Conservation (phyloP, 345 rosid genomes). For the Populus ilicifolia region DNA sequence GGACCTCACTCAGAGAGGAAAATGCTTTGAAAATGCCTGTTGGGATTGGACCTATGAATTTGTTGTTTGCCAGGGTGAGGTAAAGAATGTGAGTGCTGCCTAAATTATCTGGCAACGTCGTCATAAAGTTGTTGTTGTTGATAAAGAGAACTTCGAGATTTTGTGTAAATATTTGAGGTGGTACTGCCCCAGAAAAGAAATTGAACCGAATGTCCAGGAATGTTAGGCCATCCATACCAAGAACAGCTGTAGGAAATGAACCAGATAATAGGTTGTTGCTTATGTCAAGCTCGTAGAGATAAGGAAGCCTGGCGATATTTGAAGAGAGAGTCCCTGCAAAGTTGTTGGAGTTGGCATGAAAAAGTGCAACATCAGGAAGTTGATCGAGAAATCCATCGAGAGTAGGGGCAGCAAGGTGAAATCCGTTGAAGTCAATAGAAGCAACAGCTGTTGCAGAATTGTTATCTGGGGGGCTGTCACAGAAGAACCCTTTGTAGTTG, state of each 20-base stretch:
- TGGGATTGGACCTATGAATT: slow-evolving; percentile 67
- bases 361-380: slow-evolving; percentile 69
- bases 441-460: slow-evolving; percentile 63
- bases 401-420: slow-evolving; percentile 62
- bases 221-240: slow-evolving; percentile 48
- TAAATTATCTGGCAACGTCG: slow-evolving; percentile 46
- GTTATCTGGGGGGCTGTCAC: slow-evolving; percentile 82
- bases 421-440: slow-evolving; percentile 86
- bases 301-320: slow-evolving; percentile 52
- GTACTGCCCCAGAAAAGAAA: slow-evolving; percentile 62
- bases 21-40: slow-evolving; percentile 50
- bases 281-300: slow-evolving; percentile 80
- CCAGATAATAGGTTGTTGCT: slow-evolving; percentile 78
- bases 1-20: slow-evolving; percentile 49
- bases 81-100: slow-evolving; percentile 43
- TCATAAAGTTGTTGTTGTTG: slow-evolving; percentile 60
- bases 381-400: slow-evolving; percentile 75
- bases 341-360: slow-evolving; percentile 83
- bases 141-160: slow-evolving; percentile 63
- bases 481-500: slow-evolving; percentile 72
- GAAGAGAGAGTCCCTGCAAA: slow-evolving; percentile 59
- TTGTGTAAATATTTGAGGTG: slow-evolving; percentile 58
- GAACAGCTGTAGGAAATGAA: slow-evolving; percentile 56
- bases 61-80: slow-evolving; percentile 79
- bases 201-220: slow-evolving; percentile 79